These are phyloP conservation scores for Gnaphalium uliginosum DNA, from an alignment of 129 eudicot species.

Conservation along the genomic window DNA sequence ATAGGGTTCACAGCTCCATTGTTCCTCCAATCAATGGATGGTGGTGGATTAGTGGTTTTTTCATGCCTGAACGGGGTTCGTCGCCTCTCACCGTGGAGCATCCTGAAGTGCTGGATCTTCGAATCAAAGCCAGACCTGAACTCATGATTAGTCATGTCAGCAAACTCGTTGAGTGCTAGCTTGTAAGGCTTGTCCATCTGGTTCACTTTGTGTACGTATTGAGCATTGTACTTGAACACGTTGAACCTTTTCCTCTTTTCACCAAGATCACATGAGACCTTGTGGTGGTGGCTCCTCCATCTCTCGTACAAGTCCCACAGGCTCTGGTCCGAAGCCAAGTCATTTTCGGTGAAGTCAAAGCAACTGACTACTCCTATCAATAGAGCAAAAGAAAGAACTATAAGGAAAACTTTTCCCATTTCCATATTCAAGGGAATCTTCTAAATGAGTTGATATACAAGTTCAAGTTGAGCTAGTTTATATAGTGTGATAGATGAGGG, in stretches of 20 bases:
- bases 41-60: constrained; percentile 50
- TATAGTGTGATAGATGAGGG: constrained; percentile 25
- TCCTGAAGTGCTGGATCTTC: constrained; percentile 59
- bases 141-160: constrained; percentile 82
- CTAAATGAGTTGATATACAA: constrained; percentile 19
- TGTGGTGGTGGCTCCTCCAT: constrained; percentile 92
- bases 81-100: constrained; percentile 50
- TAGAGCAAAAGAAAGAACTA: constrained; percentile 42
- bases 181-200: constrained; percentile 86
- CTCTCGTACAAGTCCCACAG: constrained; percentile 74
- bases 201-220: constrained; percentile 62
- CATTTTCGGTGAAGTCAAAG: constrained; percentile 70
- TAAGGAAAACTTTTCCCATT: constrained; percentile 34
- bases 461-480: background rate
- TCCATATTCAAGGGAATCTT: constrained; percentile 30
- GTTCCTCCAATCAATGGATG: constrained; percentile 72
- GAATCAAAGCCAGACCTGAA: constrained; percentile 58
- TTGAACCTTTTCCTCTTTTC: constrained; percentile 73
- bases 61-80: constrained; percentile 62
- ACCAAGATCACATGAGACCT: constrained; percentile 58
- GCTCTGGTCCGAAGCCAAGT: constrained; percentile 64
- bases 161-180: constrained; percentile 76
- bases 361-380: constrained; percentile 37
- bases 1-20: constrained; percentile 77
- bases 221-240: constrained; percentile 74